A percentile compares a stretch with the other conserved stretches of the same genome.
Evolutionary conservation across 1,139 yeast genomes (phyloP).

Genomic region (Saccharomyces hybrid): DNA sequence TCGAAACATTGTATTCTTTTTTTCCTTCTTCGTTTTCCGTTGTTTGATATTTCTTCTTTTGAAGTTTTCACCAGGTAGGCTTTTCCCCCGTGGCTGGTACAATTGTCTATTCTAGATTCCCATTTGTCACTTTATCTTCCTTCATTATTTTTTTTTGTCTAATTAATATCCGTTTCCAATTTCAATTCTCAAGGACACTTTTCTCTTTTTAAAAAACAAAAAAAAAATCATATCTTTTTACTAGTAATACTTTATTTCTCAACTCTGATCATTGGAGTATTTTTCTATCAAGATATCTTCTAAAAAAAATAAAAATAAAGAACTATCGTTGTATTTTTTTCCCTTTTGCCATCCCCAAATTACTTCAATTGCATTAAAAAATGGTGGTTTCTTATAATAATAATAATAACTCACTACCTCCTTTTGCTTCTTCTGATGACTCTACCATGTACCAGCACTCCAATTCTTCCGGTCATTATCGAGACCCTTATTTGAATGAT

Average conservation of each 20-base stretch:
- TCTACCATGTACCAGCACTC: neutral
- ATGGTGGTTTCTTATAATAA: neutral
- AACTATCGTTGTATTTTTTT: neutral
- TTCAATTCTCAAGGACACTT: slow-evolving; percentile 1
- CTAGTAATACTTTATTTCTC: neutral
- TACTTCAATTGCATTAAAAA: neutral
- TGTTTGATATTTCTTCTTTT: neutral
- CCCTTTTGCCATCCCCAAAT: neutral
- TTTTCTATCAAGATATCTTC: neutral
- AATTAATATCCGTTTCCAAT: neutral
- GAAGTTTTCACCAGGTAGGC: neutral
- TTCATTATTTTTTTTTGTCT: neutral
- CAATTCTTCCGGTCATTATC: neutral
- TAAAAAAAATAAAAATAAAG: neutral
- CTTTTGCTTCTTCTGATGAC: neutral
- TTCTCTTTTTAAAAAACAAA: neutral
- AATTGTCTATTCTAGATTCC: neutral
- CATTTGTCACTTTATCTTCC: neutral
- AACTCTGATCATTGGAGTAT: neutral
- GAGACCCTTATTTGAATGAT: neutral
- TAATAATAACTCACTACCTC: neutral
- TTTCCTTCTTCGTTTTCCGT: neutral
- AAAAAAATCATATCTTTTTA: neutral
- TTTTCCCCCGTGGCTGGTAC: neutral
- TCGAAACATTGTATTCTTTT: neutral